Evolutionary conservation across 306 rosid genomes (phyloP), one percentile per base, ranked within the genome.

Genomic region (Sicyos edulis): DNA sequence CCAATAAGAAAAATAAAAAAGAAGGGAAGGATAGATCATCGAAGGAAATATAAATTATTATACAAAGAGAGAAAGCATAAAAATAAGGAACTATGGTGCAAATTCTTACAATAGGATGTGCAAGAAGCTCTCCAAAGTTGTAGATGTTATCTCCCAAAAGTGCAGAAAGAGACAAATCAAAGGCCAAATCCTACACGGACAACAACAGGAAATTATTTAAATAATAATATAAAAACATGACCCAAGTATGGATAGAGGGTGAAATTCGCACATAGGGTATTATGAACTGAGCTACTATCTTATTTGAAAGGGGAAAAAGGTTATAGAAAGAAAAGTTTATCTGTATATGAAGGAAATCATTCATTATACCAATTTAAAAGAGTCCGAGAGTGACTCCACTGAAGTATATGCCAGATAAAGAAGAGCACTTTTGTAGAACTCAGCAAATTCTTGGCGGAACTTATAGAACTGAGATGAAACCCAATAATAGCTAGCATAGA

Each of bases 71-170:
- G 6, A 40, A 40, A 40, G 45, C 45, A 40, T 5, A 5, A 40
- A 5, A 40, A 0, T 40, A 40, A 40, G 6, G 45, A 40, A 40
- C 6, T 6, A 40, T 40, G 45, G 37, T 32, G 2, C 3, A 26
- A 26, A 3, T 26, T 80, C 99, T 87, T 83, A 95, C 99, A 13
- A 95, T 86, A 70, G 99, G 99, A 80, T 95, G 99, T 55, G 96
- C 99, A 65, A 95, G 97, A 69, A 95, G 85, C 81, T 95, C 99
- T 71, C 99, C 99, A 52, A 95, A 95, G 84, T 95, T 95, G 92
- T 95, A 91, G 78, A 95, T 91, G 80, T 95, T 95, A 68, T 95
- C 99, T 77, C 99, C 99, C 74, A 91, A 80, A 15, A 95, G 89
- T 6, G 99, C 99, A 79, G 99, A 89, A 59, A 95, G 99, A 57